Evolutionary conservation across 805 yeast genomes (phyloP).

Genomic region (Blastobotrys americana): DNA sequence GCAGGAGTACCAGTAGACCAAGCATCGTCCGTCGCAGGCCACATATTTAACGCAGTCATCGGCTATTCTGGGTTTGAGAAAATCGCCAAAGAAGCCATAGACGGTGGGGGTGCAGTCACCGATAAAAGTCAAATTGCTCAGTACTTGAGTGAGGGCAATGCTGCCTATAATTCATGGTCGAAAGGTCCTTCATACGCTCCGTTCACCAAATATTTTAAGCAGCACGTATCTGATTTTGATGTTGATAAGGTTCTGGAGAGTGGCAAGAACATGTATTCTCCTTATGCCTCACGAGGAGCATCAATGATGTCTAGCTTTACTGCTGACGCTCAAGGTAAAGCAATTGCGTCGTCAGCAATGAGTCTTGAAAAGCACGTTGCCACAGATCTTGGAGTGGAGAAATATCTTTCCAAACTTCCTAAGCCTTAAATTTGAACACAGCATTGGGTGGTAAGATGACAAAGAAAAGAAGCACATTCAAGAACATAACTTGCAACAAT

Average conservation of each 20-base stretch:
- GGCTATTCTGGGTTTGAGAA: background rate
- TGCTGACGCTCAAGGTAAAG: slow-evolving; percentile 1
- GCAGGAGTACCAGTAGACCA: slow-evolving; percentile 3
- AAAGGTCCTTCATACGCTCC: slow-evolving; percentile 18
- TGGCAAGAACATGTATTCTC: background rate
- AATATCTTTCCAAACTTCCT: slow-evolving; percentile 6
- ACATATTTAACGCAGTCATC: background rate
- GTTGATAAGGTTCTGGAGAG: slow-evolving; percentile 21
- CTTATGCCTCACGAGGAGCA: background rate
- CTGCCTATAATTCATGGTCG: slow-evolving; percentile 15
- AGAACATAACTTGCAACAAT: background rate
- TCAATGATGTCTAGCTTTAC: background rate
- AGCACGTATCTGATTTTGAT: slow-evolving; percentile 19
- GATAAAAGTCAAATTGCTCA: slow-evolving; percentile 8
- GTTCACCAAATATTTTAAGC: slow-evolving; percentile 18
- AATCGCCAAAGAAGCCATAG: background rate
- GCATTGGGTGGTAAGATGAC: background rate
- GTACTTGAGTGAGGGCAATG: slow-evolving; percentile 13
- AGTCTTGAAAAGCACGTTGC: slow-evolving; percentile 14
- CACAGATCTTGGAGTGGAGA: slow-evolving; percentile 14
- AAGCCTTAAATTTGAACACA: slow-evolving; percentile 1
- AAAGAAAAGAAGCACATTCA: background rate
- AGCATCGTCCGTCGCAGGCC: slow-evolving; percentile 3
- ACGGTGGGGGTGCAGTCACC: background rate
- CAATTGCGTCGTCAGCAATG: background rate